phyloP scores from a whole-genome alignment of 177 flowering plant genomes.

The Vitis hybrid region DNA sequence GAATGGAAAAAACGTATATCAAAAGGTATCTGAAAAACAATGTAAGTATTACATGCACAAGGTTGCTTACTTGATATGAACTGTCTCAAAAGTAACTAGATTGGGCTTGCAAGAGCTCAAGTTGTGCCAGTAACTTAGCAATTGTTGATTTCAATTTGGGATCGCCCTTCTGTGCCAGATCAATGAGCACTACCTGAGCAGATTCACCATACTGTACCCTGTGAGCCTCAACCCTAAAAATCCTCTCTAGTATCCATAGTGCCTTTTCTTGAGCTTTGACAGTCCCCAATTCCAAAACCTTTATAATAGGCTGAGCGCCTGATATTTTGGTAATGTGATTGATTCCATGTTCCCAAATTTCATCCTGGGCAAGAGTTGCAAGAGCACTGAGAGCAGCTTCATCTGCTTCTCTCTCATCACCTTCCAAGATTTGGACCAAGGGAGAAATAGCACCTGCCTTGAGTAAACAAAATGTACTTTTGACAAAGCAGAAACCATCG shows the following conservation, averaged over 20 bases:
- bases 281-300: slow-evolving; percentile 47
- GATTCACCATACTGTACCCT: slow-evolving; percentile 57
- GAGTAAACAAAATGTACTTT: slow-evolving; percentile 68
- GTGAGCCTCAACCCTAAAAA: slow-evolving; percentile 53
- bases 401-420: slow-evolving; percentile 65
- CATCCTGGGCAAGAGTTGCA: slow-evolving; percentile 68
- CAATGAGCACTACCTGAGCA: slow-evolving; percentile 65
- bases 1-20: too few relatives aligned
- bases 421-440: slow-evolving; percentile 52
- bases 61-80: too few relatives aligned
- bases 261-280: slow-evolving; percentile 68
- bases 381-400: slow-evolving; percentile 69
- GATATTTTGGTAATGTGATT: slow-evolving; percentile 46
- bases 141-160: slow-evolving; percentile 45
- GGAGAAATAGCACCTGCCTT: slow-evolving; percentile 72
- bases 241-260: slow-evolving; percentile 70
- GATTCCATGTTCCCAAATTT: slow-evolving; percentile 69
- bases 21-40: too few relatives aligned
- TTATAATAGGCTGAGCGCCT: slow-evolving; percentile 51
- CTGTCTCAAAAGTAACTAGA: slow-evolving; percentile 69
- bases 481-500: slow-evolving; percentile 53
- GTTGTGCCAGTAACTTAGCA: slow-evolving; percentile 73
- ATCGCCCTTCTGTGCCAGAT: slow-evolving; percentile 69
- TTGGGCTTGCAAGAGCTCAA: slow-evolving; percentile 74
- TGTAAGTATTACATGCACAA: too few relatives aligned